Evolutionary conservation across 2,329 filamentous ascomycete genomes (phyloP), one percentile per base, ranked within the genome.

Genomic region (Penicillium nordicum): DNA sequence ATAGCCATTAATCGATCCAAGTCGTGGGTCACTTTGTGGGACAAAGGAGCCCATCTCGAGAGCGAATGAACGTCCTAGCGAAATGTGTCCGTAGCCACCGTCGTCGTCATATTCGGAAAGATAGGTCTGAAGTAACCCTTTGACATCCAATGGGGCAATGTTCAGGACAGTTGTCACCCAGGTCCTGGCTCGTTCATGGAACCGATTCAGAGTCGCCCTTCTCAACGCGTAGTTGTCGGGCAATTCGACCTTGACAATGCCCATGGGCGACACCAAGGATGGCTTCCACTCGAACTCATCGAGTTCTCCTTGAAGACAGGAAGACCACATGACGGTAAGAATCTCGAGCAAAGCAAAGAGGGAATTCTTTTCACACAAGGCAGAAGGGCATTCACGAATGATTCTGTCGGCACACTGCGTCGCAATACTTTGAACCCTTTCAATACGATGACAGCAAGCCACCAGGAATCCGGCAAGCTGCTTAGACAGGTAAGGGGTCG

Each of bases 91-190:
- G 69, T 96, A 96, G 1, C 87, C 86, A 48, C 89, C 90, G 62
- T 96, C 90, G 63, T 97, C 92, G 59, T 95, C 89, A 65, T 92
- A 96, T 64, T 96, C 92, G 0, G 95, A 97, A 16, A 99, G 81
- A 70, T 99, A 97, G 0, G 94, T 97, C 76, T 82, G 94, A 42
- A 99, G 80, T 21, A 99, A 80, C 0, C 95, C 94, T 75, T 99
- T 99, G 58, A 97, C 86, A 73, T 99, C 93, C 25, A 96, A 80
- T 6, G 94, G 93, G 3, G 95, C 92, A 46, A 96, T 83, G 63
- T 89, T 88, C 65, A 97, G 86, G 8, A 90, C 89, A 32, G 84
- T 79, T 21, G 84, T 85, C 0, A 99, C 87, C 94, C 94, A 99
- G 4, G 74, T 75, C 63, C 85, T 89, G 34, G 92, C 92, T 63